phyloP scores from a whole-genome alignment of 2,329 filamentous ascomycete species.

The Chrysosporium keratinophilum region DNA sequence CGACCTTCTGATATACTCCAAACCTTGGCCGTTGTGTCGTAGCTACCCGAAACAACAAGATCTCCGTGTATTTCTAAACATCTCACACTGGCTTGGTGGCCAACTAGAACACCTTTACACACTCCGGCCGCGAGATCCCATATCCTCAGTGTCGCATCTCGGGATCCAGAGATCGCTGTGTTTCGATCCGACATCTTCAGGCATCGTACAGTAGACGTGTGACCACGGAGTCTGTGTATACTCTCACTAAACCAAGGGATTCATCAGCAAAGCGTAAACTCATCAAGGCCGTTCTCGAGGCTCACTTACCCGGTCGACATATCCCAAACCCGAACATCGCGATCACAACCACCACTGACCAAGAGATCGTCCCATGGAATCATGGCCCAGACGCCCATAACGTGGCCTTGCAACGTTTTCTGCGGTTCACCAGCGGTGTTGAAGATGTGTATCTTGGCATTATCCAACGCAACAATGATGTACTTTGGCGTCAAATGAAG shows the following conservation, averaged over 20 bases:
- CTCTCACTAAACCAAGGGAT: slow-evolving; percentile 47
- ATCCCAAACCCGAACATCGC: slow-evolving; percentile 95
- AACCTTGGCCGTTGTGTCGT: slow-evolving; percentile 91
- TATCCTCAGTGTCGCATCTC: slow-evolving; percentile 86
- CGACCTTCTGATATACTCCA: slow-evolving; percentile 96
- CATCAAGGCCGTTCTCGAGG: background rate
- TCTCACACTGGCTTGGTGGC: slow-evolving; percentile 97
- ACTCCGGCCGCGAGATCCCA: slow-evolving; percentile 94
- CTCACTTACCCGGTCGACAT: slow-evolving; percentile 68
- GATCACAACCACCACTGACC: slow-evolving; percentile 91
- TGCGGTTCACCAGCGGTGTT: slow-evolving; percentile 81
- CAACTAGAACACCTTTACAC: slow-evolving; percentile 91
- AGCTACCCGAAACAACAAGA: slow-evolving; percentile 93
- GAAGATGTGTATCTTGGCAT: slow-evolving; percentile 97
- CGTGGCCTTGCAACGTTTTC: slow-evolving; percentile 83
- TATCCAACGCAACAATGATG: slow-evolving; percentile 94
- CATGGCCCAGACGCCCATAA: slow-evolving; percentile 99
- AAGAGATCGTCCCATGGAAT: slow-evolving; percentile 93
- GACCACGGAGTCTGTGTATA: slow-evolving; percentile 75
- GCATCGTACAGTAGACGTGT: slow-evolving; percentile 93
- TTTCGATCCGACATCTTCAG: slow-evolving; percentile 93
- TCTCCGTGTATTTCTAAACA: slow-evolving; percentile 95
- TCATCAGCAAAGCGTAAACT: background rate
- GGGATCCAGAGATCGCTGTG: slow-evolving; percentile 90
- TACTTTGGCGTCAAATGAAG: slow-evolving; percentile 89